Conservation (phyloP, 1,139 yeast species). For the Debaryomyces fabryi region DNA sequence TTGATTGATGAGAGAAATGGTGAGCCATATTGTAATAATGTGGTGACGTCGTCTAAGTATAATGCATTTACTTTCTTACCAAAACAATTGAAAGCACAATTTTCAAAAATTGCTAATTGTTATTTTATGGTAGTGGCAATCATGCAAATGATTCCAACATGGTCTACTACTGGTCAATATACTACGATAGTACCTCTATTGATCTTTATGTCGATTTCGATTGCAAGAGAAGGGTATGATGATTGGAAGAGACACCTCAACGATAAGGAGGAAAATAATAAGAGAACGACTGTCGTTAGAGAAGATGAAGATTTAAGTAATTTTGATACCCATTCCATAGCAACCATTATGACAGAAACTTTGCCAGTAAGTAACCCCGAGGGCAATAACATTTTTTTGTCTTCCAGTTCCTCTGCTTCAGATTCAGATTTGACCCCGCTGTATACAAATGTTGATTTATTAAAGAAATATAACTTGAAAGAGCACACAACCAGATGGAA, state of each 20-base stretch:
- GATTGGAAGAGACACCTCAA: constrained; percentile 86
- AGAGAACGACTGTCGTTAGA: constrained; percentile 47
- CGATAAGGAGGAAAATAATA: constrained; percentile 83
- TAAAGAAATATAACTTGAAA: constrained; percentile 38
- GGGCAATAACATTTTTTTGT: not conserved
- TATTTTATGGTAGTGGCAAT: constrained; percentile 86
- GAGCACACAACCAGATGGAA: constrained; percentile 62
- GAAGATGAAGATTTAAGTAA: constrained; percentile 30
- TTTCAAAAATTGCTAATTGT: constrained; percentile 88
- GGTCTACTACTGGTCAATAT: constrained; percentile 98
- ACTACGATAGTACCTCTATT: constrained; percentile 90
- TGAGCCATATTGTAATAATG: constrained; percentile 65
- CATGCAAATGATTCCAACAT: constrained; percentile 92
- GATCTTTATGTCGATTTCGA: constrained; percentile 87
- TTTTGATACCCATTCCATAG: constrained; percentile 41
- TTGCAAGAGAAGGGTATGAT: constrained; percentile 90
- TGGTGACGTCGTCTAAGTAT: constrained; percentile 86
- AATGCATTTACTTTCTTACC: constrained; percentile 82
- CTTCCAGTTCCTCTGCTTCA: constrained; percentile 2
- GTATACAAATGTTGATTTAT: constrained; percentile 27
- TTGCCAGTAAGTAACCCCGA: constrained; percentile 17
- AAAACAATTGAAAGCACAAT: constrained; percentile 85
- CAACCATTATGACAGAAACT: constrained; percentile 43
- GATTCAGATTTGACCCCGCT: constrained; percentile 11
- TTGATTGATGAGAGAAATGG: constrained; percentile 69